Base-by-base conservation (phyloP, 2,329 filamentous ascomycete species). In the Hymenoscyphus fructigenus region DNA sequence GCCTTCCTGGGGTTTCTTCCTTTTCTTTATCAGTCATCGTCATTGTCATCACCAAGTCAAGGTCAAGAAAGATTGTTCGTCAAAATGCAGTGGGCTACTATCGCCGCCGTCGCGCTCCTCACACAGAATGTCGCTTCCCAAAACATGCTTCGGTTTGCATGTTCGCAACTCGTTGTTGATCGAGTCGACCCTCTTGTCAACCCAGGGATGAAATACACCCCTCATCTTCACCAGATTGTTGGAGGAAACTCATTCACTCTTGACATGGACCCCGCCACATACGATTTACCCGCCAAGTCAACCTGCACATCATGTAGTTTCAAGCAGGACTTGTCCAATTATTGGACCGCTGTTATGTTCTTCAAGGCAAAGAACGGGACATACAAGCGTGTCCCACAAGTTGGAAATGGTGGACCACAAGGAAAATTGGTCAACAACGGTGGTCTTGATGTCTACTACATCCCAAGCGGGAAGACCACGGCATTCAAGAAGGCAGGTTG, bases 301-400 rank as follows among this genome's bases (percentile, higher is more conserved):
- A 66, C 65, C 67, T 90, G 88, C 75, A 87, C 87, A 3, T 87
- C 87, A 5, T 90, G 88, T 75, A 81, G 80, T 34, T 85, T 87
- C 65, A 81, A 80, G 36, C 78, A 84, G 65, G 87, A 90, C 74
- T 75, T 83, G 61, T 88, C 83, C 66, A 88, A 86, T 75, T 90
- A 91, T 78, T 90, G 88, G 88, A 85, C 85, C 17, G 87, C 88
- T 0, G 80, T 80, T 68, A 79, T 90, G 6, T 86, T 83, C 72
- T 69, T 69, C 61, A 66, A 69, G 83, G 63, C 64, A 58, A 67
- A 63, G 64, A 69, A 67, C 38, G 66, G 68, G 86, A 1, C 80
- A 79, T 69, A 79, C 72, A 85, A 91, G 72, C 78, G 90, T 65
- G 91, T 96, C 53, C 78, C 83, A 1, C 88, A 94, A 75, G 84